Base-by-base conservation (phyloP, 495 filamentous ascomycete species). In the Neurospora sp. region DNA sequence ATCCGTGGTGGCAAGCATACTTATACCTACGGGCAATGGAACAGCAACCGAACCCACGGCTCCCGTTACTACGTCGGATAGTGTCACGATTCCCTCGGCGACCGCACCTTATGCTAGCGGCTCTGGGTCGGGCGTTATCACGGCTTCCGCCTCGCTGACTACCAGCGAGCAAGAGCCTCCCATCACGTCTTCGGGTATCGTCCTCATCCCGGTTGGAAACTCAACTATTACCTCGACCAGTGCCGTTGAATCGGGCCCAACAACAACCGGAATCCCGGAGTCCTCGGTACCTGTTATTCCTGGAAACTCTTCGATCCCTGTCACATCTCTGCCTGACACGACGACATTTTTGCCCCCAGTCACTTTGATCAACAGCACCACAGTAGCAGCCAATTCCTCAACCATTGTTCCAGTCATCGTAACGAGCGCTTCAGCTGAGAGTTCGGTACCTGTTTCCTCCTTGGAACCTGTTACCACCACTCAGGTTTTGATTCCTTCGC, bases 1-100 rank as follows among this genome's bases (percentile, higher is more conserved):
- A 35, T 73, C 72, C n/a, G n/a, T 70, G 4, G 44, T 73, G 7
- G 69, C 14, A 9, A 73, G 68, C 68, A 37, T 73, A 65, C 53
- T 65, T 65, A 65, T 65, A 35, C 53, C 53, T 65, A 65, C 27
- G 22, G 53, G 27, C 27, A 65, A 65, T 35, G 53, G 53, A 65
- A 65, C 53, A 65, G 53, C 53, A 65, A 65, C 27, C 53, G 27
- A 65, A 65, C 14, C 53, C 7, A 65, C 53, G 12, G 53, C 53
- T 16, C 53, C 53, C 27, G 31, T 65, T 27, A 65, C 53, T 18
- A 69, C 74, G 22, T 39, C 74, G 35, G 72, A 59, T 20, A 61
- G 38, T 27, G 72, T 44, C 45, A 38, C 44, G 22, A 44, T 72
- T 39, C 27, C 71, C n/a, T 53, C 68, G 31, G 69, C 42, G 9